Evolutionary conservation across 805 yeast genomes (phyloP).

Genomic region (Starmerella vaccinii): DNA sequence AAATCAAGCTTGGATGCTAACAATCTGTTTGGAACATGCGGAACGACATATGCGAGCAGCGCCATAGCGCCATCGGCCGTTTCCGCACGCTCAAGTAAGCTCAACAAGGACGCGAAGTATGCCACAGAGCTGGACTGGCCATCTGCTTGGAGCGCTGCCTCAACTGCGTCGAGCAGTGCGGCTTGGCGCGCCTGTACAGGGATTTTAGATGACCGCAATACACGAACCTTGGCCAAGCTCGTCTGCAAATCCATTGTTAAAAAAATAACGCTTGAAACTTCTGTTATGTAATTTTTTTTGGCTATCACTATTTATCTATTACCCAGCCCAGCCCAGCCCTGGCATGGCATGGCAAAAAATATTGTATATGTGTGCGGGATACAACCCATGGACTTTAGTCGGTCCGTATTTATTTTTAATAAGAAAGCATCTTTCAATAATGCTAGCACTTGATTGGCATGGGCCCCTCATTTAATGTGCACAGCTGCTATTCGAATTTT

Average conservation of each 20-base stretch:
- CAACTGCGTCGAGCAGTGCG: slow-evolving; percentile 75
- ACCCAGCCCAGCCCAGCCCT: not conserved
- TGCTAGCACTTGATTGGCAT: too few species aligned
- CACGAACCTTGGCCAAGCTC: slow-evolving; percentile 17
- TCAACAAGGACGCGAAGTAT: slow-evolving; percentile 73
- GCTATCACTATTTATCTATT: not conserved
- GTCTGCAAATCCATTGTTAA: slow-evolving; percentile 18
- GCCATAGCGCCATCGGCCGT: slow-evolving; percentile 72
- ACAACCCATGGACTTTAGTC: too few species aligned
- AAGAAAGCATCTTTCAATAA: too few species aligned
- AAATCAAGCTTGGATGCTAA: slow-evolving; percentile 66
- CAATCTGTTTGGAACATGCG: slow-evolving; percentile 58
- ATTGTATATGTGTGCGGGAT: too few species aligned
- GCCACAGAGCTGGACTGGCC: slow-evolving; percentile 49
- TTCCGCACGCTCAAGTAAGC: slow-evolving; percentile 67
- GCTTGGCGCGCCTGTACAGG: slow-evolving; percentile 40
- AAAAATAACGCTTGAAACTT: not conserved
- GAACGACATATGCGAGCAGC: slow-evolving; percentile 68
- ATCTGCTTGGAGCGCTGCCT: slow-evolving; percentile 69
- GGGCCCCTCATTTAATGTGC: too few species aligned
- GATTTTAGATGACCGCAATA: slow-evolving; percentile 20
- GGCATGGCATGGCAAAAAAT: too few species aligned
- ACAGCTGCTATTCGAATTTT: too few species aligned
- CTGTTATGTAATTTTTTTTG: slow-evolving; percentile 14
- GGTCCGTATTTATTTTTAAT: too few species aligned